phyloP scores from a whole-genome alignment of 176 grass and related monocot species.

The Elymus sibiricus region DNA sequence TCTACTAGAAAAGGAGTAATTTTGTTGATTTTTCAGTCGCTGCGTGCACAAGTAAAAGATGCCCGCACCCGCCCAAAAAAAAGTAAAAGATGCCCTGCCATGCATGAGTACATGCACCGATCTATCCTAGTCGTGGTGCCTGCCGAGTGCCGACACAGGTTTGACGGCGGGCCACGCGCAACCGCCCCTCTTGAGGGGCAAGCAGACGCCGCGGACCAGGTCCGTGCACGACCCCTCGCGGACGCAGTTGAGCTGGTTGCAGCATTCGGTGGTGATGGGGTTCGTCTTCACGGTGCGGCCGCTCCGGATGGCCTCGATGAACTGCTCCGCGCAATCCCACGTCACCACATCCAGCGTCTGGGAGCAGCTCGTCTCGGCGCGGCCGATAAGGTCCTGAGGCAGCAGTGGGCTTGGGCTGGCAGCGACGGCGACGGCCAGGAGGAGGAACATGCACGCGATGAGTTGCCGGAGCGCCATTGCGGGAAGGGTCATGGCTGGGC shows the following conservation, averaged over 20 bases:
- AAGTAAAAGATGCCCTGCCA: too few species aligned
- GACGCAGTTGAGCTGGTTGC: neutral
- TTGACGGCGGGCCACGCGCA: neutral
- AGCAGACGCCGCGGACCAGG: neutral
- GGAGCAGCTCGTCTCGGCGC: neutral
- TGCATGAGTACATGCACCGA: too few species aligned
- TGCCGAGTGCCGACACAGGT: neutral
- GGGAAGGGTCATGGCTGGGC: neutral
- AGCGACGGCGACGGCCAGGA: neutral
- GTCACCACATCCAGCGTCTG: neutral
- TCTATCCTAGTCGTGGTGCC: neutral
- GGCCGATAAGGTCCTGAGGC: neutral
- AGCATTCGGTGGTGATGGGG: neutral
- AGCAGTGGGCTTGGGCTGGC: neutral
- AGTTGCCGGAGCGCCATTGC: neutral
- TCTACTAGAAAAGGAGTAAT: too few species aligned
- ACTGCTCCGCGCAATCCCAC: neutral
- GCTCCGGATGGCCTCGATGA: neutral
- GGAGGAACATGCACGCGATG: neutral
- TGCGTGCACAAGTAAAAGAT: too few species aligned
- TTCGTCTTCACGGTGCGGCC: neutral
- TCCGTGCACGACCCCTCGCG: neutral
- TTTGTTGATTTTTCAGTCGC: too few species aligned
- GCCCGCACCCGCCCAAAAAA: too few species aligned
- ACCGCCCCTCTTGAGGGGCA: neutral